Evolutionary conservation across 805 yeast genomes (phyloP).

Genomic region (Hanseniaspora mollemarum): DNA sequence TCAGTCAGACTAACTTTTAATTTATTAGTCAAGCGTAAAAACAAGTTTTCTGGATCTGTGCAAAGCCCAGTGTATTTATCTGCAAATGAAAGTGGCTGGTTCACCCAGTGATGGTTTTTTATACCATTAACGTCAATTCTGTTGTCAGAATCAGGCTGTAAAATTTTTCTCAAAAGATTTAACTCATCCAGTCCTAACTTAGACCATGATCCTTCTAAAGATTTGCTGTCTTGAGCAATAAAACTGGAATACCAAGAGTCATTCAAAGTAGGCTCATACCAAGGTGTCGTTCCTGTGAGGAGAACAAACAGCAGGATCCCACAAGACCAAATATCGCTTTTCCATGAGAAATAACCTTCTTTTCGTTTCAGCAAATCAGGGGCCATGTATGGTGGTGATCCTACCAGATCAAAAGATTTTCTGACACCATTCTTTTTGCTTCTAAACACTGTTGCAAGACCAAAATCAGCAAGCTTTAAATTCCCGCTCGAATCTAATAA

Average conservation of each 20-base stretch:
- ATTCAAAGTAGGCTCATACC: constrained; percentile 51
- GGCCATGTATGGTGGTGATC: constrained; percentile 70
- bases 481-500: constrained; percentile 53
- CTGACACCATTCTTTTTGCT: constrained; percentile 21
- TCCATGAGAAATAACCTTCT: constrained; percentile 46
- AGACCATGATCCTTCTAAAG: constrained; percentile 44
- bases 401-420: constrained; percentile 45
- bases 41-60: constrained; percentile 40
- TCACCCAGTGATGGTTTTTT: constrained; percentile 46
- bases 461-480: constrained; percentile 66
- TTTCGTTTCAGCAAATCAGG: constrained; percentile 46
- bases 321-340: constrained; percentile 58
- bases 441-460: constrained; percentile 52
- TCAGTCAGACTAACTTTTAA: constrained; percentile 45
- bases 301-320: constrained; percentile 54
- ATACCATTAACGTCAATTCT: constrained; percentile 37
- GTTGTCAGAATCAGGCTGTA: constrained; percentile 39
- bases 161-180: constrained; percentile 41
- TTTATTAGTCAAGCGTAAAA: constrained; percentile 40
- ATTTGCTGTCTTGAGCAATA: constrained; percentile 37
- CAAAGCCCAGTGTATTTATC: constrained; percentile 39
- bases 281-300: constrained; percentile 55
- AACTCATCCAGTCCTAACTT: constrained; percentile 39
- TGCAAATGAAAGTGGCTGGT: constrained; percentile 33
- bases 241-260: constrained; percentile 40